phyloP scores from a whole-genome alignment of 1,284 basidiomycete species.

The Sporisorium graminicola region DNA sequence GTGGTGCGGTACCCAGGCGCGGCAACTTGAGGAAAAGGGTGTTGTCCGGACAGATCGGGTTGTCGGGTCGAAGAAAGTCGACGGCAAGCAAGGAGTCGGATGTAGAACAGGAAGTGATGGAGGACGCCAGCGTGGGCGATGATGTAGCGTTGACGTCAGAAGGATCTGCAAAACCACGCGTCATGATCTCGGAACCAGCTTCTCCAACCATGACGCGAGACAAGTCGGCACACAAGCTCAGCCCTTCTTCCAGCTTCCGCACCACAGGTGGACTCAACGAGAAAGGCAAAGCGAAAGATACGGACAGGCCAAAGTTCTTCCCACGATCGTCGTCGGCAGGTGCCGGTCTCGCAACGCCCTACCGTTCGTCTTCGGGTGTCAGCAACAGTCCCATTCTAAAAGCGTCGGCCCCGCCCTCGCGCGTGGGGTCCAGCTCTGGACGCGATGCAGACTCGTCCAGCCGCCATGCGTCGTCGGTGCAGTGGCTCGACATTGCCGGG shows the following conservation, averaged over 20 bases:
- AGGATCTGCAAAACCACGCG: slow-evolving; percentile 22
- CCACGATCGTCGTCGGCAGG: slow-evolving; percentile 48
- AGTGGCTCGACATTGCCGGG: slow-evolving; percentile 56
- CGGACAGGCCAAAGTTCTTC: slow-evolving; percentile 40
- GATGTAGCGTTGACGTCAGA: slow-evolving; percentile 10
- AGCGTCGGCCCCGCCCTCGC: slow-evolving; percentile 14
- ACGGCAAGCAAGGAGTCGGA: slow-evolving; percentile 2
- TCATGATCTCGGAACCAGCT: slow-evolving; percentile 46
- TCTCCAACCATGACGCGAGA: slow-evolving; percentile 16
- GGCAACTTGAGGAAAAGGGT: slow-evolving; percentile 50
- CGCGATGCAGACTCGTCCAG: neutral
- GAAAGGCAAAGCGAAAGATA: slow-evolving; percentile 18
- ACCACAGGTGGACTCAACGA: slow-evolving; percentile 7
- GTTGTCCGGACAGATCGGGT: slow-evolving; percentile 38
- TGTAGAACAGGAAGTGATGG: slow-evolving; percentile 22
- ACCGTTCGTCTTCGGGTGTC: slow-evolving; percentile 10
- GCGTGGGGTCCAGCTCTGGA: slow-evolving; percentile 11
- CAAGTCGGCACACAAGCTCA: slow-evolving; percentile 14
- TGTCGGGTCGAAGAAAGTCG: slow-evolving; percentile 29
- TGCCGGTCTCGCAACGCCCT: slow-evolving; percentile 33
- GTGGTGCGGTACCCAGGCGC: slow-evolving; percentile 12
- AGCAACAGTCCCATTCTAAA: slow-evolving; percentile 33
- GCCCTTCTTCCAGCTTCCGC: slow-evolving; percentile 28
- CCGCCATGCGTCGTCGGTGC: slow-evolving; percentile 33
- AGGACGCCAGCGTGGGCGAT: slow-evolving; percentile 3